Base-by-base conservation (phyloP, 1,284 basidiomycete species). In the Phellopilus nigrolimitatus region DNA sequence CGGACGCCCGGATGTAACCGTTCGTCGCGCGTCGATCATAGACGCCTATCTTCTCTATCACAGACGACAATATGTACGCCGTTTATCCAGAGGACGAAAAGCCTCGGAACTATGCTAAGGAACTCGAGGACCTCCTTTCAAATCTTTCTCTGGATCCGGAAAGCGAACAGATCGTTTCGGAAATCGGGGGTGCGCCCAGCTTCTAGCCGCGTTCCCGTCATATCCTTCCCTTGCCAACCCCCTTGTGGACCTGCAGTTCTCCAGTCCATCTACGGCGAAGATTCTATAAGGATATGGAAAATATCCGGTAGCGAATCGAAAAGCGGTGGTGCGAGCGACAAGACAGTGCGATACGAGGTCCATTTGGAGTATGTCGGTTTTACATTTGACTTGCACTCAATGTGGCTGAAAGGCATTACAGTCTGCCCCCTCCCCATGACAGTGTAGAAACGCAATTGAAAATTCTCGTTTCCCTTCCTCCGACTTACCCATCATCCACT, bases 261-360 rank as follows among this genome's bases (percentile, higher is more conserved):
- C 4, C 80, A 82, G 60, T 88, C 89, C 12, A 95, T 95, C 62
- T 94, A 93, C 61, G 87, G 88, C 27, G 79, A 85, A 12, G 70
- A 77, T 24, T 70, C 82, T 5, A 71, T 92, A 25, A 71, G 68
- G 15, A 62, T 80, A 22, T 87, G 80, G 78, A n/a, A n/a, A n/a
- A n/a, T 69, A 66, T 49, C 68, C 71, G 44, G 61, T 61, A 53
- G 63, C 57, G 60, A 60, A 45, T 56, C 64, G 8, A 57, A 58
- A 54, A 50, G 63, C 56, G 54, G 61, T 21, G 57, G 54, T 51
- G 40, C 48, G 55, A 33, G 62, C 59, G 30, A 60, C n/a, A 69
- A 53, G 52, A 73, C 62, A 17, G 73, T 88, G 47, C 79, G 90
- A 24, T 91, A 88, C 62, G 81, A 86, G 60, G 72, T 83, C 19